These are phyloP conservation scores for Diaporthe citriasiana DNA, from an alignment of 2,329 filamentous ascomycete genomes.

Conservation along the genomic window DNA sequence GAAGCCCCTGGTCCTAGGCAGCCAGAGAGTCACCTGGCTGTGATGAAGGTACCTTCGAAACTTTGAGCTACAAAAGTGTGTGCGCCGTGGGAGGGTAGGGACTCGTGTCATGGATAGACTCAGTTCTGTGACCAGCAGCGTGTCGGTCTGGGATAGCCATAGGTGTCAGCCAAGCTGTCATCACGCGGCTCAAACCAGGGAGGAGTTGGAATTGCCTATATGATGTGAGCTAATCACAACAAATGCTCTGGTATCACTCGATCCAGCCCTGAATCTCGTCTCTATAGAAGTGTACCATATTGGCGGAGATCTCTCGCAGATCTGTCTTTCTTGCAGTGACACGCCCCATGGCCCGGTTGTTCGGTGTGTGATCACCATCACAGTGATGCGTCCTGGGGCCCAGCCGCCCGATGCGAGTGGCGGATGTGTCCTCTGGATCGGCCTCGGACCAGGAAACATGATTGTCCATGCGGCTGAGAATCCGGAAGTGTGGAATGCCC, in stretches of 20 bases:
- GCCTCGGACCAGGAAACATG: conserved; percentile 20
- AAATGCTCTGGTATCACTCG: conserved; percentile 15
- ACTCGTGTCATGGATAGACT: conserved; percentile 20
- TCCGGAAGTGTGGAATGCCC: background rate
- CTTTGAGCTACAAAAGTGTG: background rate
- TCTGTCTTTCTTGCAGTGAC: conserved; percentile 17
- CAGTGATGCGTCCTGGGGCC: conserved; percentile 19
- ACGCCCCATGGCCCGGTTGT: conserved; percentile 8
- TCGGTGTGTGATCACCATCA: conserved; percentile 32
- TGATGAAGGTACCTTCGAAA: conserved; percentile 10
- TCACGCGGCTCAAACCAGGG: conserved; percentile 24
- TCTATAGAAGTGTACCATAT: conserved; percentile 7
- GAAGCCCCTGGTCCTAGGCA: conserved; percentile 16
- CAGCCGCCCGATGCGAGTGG: conserved; percentile 2
- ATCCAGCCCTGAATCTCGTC: background rate
- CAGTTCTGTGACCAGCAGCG: conserved; percentile 26
- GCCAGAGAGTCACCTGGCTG: conserved; percentile 24
- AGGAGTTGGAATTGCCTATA: conserved; percentile 12
- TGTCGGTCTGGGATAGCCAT: conserved; percentile 27
- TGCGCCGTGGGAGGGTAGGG: background rate
- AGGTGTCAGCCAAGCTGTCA: conserved; percentile 33
- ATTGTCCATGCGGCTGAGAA: conserved; percentile 23
- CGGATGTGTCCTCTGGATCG: conserved; percentile 11
- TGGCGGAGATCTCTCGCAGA: conserved; percentile 21
- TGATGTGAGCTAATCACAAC: background rate